These are phyloP conservation scores for Aristolochia contorta DNA, from an alignment of 164 flowering plant genomes.

Conservation along the genomic window DNA sequence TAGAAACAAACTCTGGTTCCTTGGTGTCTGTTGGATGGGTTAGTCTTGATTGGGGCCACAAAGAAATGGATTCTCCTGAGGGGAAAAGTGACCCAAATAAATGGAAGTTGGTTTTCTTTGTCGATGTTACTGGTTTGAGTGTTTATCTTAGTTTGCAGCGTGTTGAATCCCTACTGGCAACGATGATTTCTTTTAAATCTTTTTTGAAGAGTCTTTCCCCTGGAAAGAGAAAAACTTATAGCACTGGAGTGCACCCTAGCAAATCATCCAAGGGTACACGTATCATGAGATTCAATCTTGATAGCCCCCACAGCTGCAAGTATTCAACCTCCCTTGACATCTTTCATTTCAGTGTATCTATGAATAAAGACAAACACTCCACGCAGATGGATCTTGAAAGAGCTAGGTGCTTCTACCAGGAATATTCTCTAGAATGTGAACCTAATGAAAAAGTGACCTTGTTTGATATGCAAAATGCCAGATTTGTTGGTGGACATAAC, in stretches of 20 bases:
- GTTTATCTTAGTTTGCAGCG: slow-evolving; percentile 63
- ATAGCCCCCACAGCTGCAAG: slow-evolving; percentile 39
- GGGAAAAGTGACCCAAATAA: slow-evolving; percentile 31
- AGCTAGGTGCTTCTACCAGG: slow-evolving; percentile 78
- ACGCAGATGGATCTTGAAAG: slow-evolving; percentile 84
- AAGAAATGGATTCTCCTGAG: slow-evolving; percentile 56
- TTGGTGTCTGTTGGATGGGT: slow-evolving; percentile 73
- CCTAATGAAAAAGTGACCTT: slow-evolving; percentile 48
- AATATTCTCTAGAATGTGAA: slow-evolving; percentile 35
- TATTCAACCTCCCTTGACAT: slow-evolving; percentile 74
- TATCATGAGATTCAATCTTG: slow-evolving; percentile 61
- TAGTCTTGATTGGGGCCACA: slow-evolving; percentile 84
- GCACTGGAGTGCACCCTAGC: slow-evolving; percentile 29
- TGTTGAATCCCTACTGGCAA: slow-evolving; percentile 63
- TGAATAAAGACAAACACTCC: slow-evolving; percentile 84
- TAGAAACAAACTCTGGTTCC: slow-evolving; percentile 82
- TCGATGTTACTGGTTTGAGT: slow-evolving; percentile 90
- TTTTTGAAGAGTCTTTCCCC: slow-evolving; percentile 49
- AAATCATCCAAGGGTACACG: slow-evolving; percentile 68
- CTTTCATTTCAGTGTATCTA: slow-evolving; percentile 54
- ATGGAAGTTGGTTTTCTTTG: slow-evolving; percentile 51
- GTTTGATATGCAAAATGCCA: slow-evolving; percentile 93
- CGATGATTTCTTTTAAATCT: slow-evolving; percentile 57
- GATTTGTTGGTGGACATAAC: slow-evolving; percentile 83
- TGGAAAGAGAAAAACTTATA: slow-evolving; percentile 31